Base-by-base conservation (phyloP, 768 basidiomycete genomes). In the Mycena galericulata region DNA sequence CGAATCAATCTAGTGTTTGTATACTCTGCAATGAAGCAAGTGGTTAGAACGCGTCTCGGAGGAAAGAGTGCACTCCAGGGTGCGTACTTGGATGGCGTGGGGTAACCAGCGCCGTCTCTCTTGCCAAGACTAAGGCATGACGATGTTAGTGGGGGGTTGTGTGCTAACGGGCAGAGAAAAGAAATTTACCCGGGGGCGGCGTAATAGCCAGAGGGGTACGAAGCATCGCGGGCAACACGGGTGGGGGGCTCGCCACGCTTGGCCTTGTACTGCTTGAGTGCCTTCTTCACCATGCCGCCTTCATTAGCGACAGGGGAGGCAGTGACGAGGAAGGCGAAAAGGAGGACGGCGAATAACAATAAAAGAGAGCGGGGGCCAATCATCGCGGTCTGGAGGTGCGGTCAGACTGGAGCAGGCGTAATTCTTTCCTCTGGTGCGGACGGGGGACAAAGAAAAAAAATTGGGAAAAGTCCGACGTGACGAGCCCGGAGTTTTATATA, bases 251-350 rank as follows among this genome's bases (percentile, higher is more conserved):
- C 75, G 26, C 74, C 74, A 50, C 78, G 75, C 68, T 71, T 73
- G 41, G 73, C 50, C 61, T 70, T 71, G 30, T 63, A 71, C 70
- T 80, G 78, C 51, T 79, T 79, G 30, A 79, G 74, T 18, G 61
- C 56, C 65, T 70, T 74, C 65, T 67, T 75, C 34, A 54, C 54
- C 24, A 68, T 15, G 32, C 36, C 49, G 22, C 43, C 62, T 15
- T 72, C 62, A 8, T 12, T 27, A 27, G 75, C 68, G 43, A 76
- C 72, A 40, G 69, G 72, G 20, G 75, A 70, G 38, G 71, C 47
- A 29, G 63, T 69, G 41, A 70, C 68, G 43, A 75, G 46, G 41
- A 72, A 68, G 54, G 76, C 63, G 54, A 76, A 65, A 45, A 76
- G 50, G 67, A 79, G 49, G 30, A 74, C 62, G 56, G 72, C 41